Evolutionary conservation across 176 grass and related monocot genomes (phyloP), one percentile per base, ranked within the genome.

Genomic region (Tillandsia leiboldiana): DNA sequence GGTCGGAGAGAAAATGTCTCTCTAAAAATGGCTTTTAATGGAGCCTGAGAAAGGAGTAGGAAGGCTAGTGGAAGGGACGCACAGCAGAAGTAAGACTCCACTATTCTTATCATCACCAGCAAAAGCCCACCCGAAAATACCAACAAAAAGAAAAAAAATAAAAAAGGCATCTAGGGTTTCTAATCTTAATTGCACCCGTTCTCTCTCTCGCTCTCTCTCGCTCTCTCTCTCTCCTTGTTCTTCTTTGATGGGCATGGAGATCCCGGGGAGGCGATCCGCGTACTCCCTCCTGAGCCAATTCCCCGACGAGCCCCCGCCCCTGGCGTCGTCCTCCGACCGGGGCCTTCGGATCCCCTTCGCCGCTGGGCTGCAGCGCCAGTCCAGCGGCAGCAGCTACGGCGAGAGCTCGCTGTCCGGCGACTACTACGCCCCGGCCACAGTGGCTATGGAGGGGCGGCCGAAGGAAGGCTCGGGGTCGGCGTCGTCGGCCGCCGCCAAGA

Each of bases 371-470:
- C 89, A 97, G 79, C 82, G 89, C 49, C 89, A 97, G 84, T 92
- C 89, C 61, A 97, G 87, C 75, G 94, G 94, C 22, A 97, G 89
- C 80, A 97, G 94, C 84, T 92, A 92, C 80, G 89, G 86, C n/a
- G 89, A 78, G 29, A 88, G 94, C 77, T 92, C 83, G 13, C 2
- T 97, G 50, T 97, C 86, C 48, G 84, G 70, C 50, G 91, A 86
- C 74, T 69, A 77, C 17, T 89, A 83, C 78, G 49, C 73, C 71
- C 74, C 79, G 4, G 75, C 66, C 24, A 57, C 70, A 9, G 65
- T 53, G 63, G 1, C 62, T 29, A 29, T 11, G 58, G 48, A 62
- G 24, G 1, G 49, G 62, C 70, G 1, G 67, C 4, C n/a, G 73
- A 12, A 51, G 81, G 57, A 26, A 59, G 28, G 62, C 33, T 64